Conservation (phyloP, 2,329 filamentous ascomycete genomes). For the Microsporum audouinii region DNA sequence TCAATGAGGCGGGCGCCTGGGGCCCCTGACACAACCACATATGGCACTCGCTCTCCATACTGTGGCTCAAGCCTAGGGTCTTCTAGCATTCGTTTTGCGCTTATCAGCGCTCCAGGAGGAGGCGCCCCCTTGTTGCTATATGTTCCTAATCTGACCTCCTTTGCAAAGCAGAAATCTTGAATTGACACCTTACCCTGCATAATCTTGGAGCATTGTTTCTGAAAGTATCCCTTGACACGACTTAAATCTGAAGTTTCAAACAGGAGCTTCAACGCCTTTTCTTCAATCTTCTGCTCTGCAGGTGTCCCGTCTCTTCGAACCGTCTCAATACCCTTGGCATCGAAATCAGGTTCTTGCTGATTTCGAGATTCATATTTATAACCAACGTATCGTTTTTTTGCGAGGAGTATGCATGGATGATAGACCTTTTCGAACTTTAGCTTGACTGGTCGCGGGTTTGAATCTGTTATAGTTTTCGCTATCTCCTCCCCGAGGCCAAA, state of each 20-base stretch:
- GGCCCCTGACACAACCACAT: conserved; percentile 80
- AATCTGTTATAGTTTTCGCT: conserved; percentile 69
- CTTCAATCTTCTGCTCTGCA: conserved; percentile 92
- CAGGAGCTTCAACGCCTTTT: conserved; percentile 75
- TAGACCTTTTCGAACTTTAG: conserved; percentile 99
- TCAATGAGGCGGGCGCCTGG: conserved; percentile 78
- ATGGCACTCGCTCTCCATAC: conserved; percentile 88
- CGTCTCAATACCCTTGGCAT: conserved; percentile 97
- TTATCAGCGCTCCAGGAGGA: conserved; percentile 80
- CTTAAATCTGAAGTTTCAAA: conserved; percentile 86
- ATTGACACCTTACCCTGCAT: conserved; percentile 79
- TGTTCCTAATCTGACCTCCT: conserved; percentile 78
- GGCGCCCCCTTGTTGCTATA: conserved; percentile 72
- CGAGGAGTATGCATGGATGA: conserved; percentile 81
- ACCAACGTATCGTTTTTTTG: conserved; percentile 96
- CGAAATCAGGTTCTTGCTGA: conserved; percentile 75
- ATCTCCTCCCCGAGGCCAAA: conserved; percentile 92
- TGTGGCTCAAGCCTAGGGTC: conserved; percentile 83
- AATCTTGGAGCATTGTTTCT: conserved; percentile 80
- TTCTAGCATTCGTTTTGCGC: conserved; percentile 70
- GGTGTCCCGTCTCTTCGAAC: conserved; percentile 90
- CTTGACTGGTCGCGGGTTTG: conserved; percentile 84
- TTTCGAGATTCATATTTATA: conserved; percentile 81
- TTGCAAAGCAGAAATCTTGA: conserved; percentile 92
- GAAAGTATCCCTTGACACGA: conserved; percentile 81